These are phyloP conservation scores for Pecoramyces ruminantium DNA, from an alignment of 192 early-diverging fungal genomes.

Conservation along the genomic window DNA sequence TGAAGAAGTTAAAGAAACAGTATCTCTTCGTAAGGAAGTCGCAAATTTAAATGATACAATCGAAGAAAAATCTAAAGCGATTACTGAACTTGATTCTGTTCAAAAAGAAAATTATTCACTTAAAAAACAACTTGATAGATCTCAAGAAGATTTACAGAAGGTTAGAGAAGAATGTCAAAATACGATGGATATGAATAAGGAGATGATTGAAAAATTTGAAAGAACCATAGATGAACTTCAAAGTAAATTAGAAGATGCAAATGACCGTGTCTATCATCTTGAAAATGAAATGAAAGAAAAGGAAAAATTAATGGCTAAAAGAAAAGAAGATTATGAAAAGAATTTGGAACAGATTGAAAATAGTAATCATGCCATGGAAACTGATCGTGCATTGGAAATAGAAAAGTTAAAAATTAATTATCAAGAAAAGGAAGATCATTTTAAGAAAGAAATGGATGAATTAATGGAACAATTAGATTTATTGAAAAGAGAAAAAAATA, in stretches of 20 bases:
- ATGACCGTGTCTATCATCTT: background rate
- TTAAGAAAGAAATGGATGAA: background rate
- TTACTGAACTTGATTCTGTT: background rate
- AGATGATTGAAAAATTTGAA: background rate
- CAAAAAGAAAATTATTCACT: background rate
- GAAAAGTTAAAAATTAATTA: background rate
- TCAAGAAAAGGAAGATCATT: background rate
- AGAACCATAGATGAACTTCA: background rate
- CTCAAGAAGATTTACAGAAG: background rate
- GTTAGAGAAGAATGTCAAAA: background rate
- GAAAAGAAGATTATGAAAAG: background rate
- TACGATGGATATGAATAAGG: background rate
- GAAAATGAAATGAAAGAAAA: background rate
- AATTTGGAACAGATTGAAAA: background rate
- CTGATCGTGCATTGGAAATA: background rate
- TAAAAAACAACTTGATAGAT: background rate
- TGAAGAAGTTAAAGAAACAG: background rate
- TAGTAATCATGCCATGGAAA: background rate
- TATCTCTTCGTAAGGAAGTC: background rate
- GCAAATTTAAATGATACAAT: background rate
- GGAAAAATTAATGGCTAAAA: background rate
- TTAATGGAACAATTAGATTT: background rate
- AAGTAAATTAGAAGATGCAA: background rate
- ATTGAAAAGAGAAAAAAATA: background rate
- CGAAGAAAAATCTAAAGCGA: background rate